Conservation (phyloP, 1,139 yeast species). For the Taiozyma sp. region DNA sequence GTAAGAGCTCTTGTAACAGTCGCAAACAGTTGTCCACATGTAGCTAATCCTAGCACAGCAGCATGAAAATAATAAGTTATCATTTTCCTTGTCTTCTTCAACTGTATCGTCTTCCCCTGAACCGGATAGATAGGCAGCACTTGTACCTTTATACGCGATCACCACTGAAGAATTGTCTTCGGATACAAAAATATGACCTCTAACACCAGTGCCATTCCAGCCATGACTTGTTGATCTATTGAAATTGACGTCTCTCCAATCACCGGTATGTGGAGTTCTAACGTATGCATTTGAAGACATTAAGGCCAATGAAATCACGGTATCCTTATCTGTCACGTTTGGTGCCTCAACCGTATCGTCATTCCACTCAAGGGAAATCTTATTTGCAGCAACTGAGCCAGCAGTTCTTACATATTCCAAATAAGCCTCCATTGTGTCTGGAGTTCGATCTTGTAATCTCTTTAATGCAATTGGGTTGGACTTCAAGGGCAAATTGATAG, state of each 20-base stretch:
- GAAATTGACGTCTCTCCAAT: constrained; percentile 87
- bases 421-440: constrained; percentile 61
- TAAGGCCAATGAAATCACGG: constrained; percentile 70
- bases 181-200: constrained; percentile 87
- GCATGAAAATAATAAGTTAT: constrained; percentile 85
- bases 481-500: constrained; percentile 29
- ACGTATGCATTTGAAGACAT: constrained; percentile 94
- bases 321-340: constrained; percentile 64
- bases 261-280: constrained; percentile 65
- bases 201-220: constrained; percentile 78
- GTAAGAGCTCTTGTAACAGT: constrained; percentile 79
- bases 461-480: constrained; percentile 27
- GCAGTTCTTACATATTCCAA: constrained; percentile 51
- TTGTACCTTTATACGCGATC: constrained; percentile 86
- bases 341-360: constrained; percentile 54
- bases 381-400: constrained; percentile 36
- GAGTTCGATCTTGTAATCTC: constrained; percentile 53
- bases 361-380: constrained; percentile 47
- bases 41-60: constrained; percentile 94
- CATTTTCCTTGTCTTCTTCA: constrained; percentile 75
- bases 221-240: constrained; percentile 50
- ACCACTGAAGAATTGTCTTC: constrained; percentile 62
- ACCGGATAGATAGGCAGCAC: constrained; percentile 77
- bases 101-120: constrained; percentile 71
- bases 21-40: constrained; percentile 94